Evolutionary conservation across 2,329 filamentous ascomycete species (phyloP).

Genomic region (Colletotrichum tropicicola): DNA sequence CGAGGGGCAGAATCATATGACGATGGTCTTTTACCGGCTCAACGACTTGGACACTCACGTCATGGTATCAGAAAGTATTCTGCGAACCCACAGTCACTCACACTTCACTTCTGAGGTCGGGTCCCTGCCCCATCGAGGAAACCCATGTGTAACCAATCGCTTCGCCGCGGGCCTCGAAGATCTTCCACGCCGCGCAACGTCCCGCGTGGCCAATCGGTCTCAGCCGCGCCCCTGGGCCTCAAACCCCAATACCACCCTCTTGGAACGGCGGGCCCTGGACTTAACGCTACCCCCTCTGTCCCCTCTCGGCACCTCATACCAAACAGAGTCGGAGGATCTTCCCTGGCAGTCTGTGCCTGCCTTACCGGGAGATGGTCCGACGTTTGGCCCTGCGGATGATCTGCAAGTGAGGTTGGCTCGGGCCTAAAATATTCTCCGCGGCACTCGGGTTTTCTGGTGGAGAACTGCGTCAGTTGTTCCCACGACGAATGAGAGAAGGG

Average conservation of each 20-base stretch:
- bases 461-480: no score
- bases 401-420: background rate
- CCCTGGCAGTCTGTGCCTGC: background rate
- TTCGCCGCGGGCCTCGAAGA: background rate
- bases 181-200: background rate
- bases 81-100: background rate
- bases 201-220: background rate
- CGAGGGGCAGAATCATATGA: no score
- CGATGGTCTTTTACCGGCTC: no score
- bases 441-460: background rate
- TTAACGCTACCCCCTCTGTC: background rate
- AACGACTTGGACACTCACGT: no score
- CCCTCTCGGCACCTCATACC: background rate
- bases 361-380: background rate
- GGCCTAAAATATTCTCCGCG: background rate
- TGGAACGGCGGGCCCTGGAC: background rate
- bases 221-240: background rate
- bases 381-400: background rate
- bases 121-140: background rate
- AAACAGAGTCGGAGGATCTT: background rate
- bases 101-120: background rate
- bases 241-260: background rate
- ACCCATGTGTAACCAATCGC: background rate
- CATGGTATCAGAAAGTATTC: no score
- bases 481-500: background rate